These are phyloP conservation scores for Cryptococcus sp. DNA, from an alignment of 1,284 basidiomycete species.

Conservation along the genomic window DNA sequence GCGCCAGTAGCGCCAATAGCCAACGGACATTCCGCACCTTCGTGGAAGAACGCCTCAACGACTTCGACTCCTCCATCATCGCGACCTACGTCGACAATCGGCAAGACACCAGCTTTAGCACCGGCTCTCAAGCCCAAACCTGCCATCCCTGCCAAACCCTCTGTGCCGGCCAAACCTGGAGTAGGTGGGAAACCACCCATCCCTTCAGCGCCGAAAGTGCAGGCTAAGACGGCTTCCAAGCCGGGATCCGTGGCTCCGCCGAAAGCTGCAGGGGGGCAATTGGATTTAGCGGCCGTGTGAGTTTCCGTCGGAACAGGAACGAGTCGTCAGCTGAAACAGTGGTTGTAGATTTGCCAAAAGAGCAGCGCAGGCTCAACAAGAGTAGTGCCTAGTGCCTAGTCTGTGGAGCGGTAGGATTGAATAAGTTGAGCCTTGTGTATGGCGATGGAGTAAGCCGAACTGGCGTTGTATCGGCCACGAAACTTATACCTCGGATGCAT, in stretches of 20 bases:
- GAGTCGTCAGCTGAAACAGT: not conserved
- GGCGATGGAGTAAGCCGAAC: not conserved
- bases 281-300: conserved; percentile 73
- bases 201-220: conserved; percentile 39
- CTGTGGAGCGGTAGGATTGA: no score
- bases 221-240: conserved; percentile 27
- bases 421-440: not conserved
- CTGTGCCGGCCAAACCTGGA: conserved; percentile 16
- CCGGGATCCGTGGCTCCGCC: conserved; percentile 52
- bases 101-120: conserved; percentile 48
- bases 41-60: conserved; percentile 55
- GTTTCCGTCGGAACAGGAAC: conserved; percentile 10
- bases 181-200: conserved; percentile 39
- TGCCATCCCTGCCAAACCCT: conserved; percentile 55
- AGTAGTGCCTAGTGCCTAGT: conserved; percentile 2
- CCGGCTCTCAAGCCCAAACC: conserved; percentile 56
- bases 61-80: conserved; percentile 60
- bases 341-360: conserved; percentile 28
- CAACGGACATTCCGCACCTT: conserved; percentile 13
- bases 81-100: conserved; percentile 56
- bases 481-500: not conserved
- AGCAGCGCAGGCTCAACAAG: conserved; percentile 23
- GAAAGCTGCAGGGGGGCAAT: conserved; percentile 62
- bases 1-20: conserved; percentile 58
- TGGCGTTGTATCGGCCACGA: not conserved